phyloP scores from a whole-genome alignment of 2,329 filamentous ascomycete genomes.

The Sclerotinia minor region DNA sequence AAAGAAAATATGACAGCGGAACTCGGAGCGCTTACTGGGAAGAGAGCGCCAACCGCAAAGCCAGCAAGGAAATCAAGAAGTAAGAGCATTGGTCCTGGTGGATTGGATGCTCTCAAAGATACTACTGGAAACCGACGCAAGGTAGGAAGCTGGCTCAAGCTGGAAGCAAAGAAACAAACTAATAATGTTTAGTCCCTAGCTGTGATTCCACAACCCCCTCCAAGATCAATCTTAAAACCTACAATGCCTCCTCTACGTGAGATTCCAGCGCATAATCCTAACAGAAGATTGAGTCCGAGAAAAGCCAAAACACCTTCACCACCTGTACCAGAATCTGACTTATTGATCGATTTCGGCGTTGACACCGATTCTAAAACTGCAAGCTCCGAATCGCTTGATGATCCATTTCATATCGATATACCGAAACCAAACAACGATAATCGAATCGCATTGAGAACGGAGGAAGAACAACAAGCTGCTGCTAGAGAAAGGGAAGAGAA shows the following conservation, averaged over 20 bases:
- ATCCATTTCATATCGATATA: slow-evolving; percentile 49
- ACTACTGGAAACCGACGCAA: slow-evolving; percentile 75
- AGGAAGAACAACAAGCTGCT: slow-evolving; percentile 70
- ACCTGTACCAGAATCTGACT: slow-evolving; percentile 28
- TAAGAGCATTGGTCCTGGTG: slow-evolving; percentile 93
- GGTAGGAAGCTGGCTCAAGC: slow-evolving; percentile 52
- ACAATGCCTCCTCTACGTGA: slow-evolving; percentile 67
- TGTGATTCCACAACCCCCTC: slow-evolving; percentile 46
- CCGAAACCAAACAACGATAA: slow-evolving; percentile 44
- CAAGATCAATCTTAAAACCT: slow-evolving; percentile 78
- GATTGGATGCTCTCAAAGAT: slow-evolving; percentile 77
- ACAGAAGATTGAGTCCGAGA: slow-evolving; percentile 37
- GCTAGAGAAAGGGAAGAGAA: slow-evolving; percentile 69
- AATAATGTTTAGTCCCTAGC: slow-evolving; percentile 36
- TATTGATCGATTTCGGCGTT: slow-evolving; percentile 39
- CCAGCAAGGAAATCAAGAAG: slow-evolving; percentile 71
- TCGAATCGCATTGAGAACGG: slow-evolving; percentile 65
- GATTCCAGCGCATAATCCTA: slow-evolving; percentile 56
- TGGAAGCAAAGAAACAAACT: slow-evolving; percentile 24
- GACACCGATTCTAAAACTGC: slow-evolving; percentile 32
- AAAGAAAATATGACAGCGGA: slow-evolving; percentile 80
- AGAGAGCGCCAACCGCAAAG: slow-evolving; percentile 34
- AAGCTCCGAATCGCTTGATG: slow-evolving; percentile 47
- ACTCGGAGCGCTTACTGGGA: slow-evolving; percentile 49
- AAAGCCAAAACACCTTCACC: slow-evolving; percentile 35